Base-by-base conservation (phyloP, 306 rosid species). In the Vachellia collinsii region DNA sequence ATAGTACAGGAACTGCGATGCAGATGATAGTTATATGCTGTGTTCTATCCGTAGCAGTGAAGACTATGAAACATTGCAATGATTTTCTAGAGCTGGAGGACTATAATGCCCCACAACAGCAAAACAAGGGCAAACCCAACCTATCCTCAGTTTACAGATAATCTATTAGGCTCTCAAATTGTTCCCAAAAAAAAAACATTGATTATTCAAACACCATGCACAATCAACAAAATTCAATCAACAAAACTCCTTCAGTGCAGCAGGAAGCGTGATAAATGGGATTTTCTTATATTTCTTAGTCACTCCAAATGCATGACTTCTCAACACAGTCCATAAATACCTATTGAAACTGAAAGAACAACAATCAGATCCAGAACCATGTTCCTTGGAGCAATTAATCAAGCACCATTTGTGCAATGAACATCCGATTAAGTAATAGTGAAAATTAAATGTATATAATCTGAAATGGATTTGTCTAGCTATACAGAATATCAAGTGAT, bases 191-290 rank as follows among this genome's bases (percentile, higher is more conserved):
- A 46, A 70, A 22, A 58, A 72, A 63, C 25, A 46, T 65, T 68
- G 59, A 84, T 64, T 53, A 72, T 39, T 84, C 68, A 59, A 84
- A 68, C 51, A 37, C 48, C 56, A 71, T 25, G 70, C 74, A 6
- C 70, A n/a, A 17, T 67, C 58, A 38, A 68, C 42, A 50, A 62
- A 62, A 19, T 12, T 64, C 70, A 80, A 51, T 36, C 19, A 25
- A 56, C 69, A 75, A 46, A 66, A 61, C 74, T 65, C 63, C 59
- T 58, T 25, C 20, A 54, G 44, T 43, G 38, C 82, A 81, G 44
- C 67, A 65, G 77, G 38, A 44, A 58, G 58, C 74, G 29, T 10
- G 53, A 76, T 20, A 8, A 25, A 58, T 20, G 46, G 44, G 59
- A 58, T n/a, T 37, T 64, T 67, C 25, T 20, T 58, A 75, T 47